Base-by-base conservation (phyloP, 208 protist species). In the Balamuthia mandrillaris region DNA sequence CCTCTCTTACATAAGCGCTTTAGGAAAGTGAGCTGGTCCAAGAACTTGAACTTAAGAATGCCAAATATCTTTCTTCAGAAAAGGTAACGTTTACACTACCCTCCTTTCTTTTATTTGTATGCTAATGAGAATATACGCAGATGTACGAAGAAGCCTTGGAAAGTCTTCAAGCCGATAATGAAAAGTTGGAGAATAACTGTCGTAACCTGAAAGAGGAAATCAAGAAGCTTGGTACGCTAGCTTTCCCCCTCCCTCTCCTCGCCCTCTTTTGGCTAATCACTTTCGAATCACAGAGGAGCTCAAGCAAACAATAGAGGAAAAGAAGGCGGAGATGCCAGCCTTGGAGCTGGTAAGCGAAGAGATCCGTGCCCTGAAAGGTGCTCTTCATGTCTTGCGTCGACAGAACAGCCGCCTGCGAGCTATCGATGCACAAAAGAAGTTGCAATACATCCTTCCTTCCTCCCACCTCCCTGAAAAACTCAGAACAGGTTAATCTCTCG, bases 131-230 rank as follows among this genome's bases (percentile, higher is more conserved):
- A 1, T 31, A 10, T 27, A 18, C 31, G 14, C 74, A 81, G 74
- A 81, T 81, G 74, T 81, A 81, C 74, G 74, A 81, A 29, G 74
- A 81, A 24, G 74, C 74, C 24, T 47, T 81, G 49, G 74, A 81
- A 35, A 81, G 51, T 33, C 58, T 81, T n/a, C 74, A 81, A 39
- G 63, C 58, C 35, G 74, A 81, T 31, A 81, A 81, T 42, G 74
- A 81, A 14, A 37, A 58, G 47, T 52, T 81, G 74, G n/a, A 42
- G 6, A 45, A 81, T 29, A 45, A 81, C 51, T 65, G 58, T 37
- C n/a, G 74, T 12, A 35, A 33, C n/a, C 74, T 81, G 14, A 16
- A 42, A 9, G 5, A 12, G 9, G 74, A 81, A 10, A 81, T 81
- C 33, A n/a, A 42, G 24, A 27, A 63, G 27, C 74, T 81, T 42